Base-by-base conservation (phyloP, 2,329 filamentous ascomycete species). In the Balansia obtecta region DNA sequence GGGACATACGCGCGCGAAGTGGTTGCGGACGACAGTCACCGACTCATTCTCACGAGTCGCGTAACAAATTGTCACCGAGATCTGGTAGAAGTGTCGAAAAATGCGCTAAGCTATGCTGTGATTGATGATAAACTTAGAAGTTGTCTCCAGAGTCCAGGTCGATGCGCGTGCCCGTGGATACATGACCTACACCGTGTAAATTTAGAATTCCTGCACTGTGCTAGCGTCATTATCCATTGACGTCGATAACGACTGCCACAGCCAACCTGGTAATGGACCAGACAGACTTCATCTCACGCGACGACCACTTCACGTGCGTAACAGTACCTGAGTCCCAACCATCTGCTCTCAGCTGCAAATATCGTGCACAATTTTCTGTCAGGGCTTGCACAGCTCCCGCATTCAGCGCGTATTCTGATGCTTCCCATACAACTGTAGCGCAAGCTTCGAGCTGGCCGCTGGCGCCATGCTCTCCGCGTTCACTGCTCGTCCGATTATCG, bases 401-500 rank as follows among this genome's bases (percentile, higher is more conserved):
- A 27, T 10, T 16, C 11, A 7, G 30, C 18, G 13, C 20, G 32
- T 37, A 27, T 20, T 51, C 49, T 51, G 45, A 51, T 48, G 45
- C 60, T 56, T 57, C 50, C 54, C 59, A 48, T 53, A 51, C 54
- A 44, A 54, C 52, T 51, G 58, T 65, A 64, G 55, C 56, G 56
- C 56, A 58, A 62, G 61, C 61, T 60, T 58, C 56, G 69, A 67
- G 71, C 71, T 71, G 68, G 67, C 61, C 44, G 57, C 62, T 67
- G 57, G 55, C 66, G 75, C 74, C 69, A 96, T 96, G 93, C 85
- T 98, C 70, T 94, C 91, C 70, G 93, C 93, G 65, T 98, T 98
- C 72, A 95, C 86, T 60, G 90, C 93, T 73, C 86, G 88, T 64
- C 87, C 90, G 56, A 91, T 98, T 67, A 86, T 97, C 76, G 93